Conservation (phyloP, 768 basidiomycete genomes). For the Epithele typhae region DNA sequence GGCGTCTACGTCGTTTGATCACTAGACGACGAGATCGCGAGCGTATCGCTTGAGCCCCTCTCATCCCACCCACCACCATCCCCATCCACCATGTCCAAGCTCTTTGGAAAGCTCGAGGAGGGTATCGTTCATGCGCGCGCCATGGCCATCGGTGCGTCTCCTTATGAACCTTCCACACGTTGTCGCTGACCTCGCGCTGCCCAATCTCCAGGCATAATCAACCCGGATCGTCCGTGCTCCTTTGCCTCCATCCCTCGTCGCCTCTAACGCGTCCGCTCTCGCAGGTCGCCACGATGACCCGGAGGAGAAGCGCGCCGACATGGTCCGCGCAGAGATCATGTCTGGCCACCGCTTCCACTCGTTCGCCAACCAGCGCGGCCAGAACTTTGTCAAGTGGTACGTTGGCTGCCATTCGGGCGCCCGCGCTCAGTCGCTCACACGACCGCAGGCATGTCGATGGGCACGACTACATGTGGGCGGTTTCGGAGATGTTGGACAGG, state of each 20-base stretch:
- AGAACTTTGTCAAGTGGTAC: conserved; percentile 82
- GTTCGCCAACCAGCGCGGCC: conserved; percentile 69
- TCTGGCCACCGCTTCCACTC: conserved; percentile 78
- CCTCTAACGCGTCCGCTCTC: neutral
- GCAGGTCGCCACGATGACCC: conserved; percentile 68
- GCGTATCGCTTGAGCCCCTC: too few relatives aligned
- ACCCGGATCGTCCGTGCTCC: conserved; percentile 31
- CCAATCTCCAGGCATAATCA: conserved; percentile 26
- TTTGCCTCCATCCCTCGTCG: too few relatives aligned
- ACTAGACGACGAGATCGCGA: too few relatives aligned
- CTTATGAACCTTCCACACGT: neutral
- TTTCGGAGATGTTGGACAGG: conserved; percentile 83
- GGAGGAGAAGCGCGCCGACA: conserved; percentile 66
- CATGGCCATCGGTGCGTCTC: conserved; percentile 34
- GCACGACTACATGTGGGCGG: conserved; percentile 94
- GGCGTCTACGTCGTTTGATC: too few relatives aligned
- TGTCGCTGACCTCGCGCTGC: neutral
- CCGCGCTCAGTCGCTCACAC: neutral
- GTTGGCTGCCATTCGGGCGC: conserved; percentile 10
- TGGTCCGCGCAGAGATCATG: conserved; percentile 70
- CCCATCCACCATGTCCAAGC: too few relatives aligned
- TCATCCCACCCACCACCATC: too few relatives aligned
- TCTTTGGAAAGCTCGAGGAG: conserved; percentile 33
- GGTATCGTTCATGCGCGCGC: conserved; percentile 32
- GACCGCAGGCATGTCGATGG: conserved; percentile 78